Evolutionary conservation across 208 protist genomes (phyloP).

Genomic region (Leishmania lainsoni): DNA sequence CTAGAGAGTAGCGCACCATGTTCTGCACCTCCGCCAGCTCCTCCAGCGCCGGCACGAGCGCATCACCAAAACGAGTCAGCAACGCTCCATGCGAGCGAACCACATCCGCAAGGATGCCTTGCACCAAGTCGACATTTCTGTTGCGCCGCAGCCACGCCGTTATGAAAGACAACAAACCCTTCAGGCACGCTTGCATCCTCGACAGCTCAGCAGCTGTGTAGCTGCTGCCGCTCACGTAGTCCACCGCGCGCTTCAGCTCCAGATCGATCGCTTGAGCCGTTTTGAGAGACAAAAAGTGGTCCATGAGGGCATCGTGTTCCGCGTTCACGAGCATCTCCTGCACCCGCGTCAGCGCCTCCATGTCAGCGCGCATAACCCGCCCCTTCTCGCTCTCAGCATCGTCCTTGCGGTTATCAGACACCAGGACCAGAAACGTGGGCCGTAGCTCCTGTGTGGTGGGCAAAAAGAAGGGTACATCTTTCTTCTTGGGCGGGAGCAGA

Average conservation of each 20-base stretch:
- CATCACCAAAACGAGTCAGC: constrained; percentile 61
- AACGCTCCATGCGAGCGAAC: constrained; percentile 67
- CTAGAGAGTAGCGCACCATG: constrained; percentile 59
- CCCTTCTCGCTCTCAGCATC: background rate
- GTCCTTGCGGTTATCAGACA: constrained; percentile 35
- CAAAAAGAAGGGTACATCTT: constrained; percentile 92
- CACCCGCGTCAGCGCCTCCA: constrained; percentile 54
- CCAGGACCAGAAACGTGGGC: constrained; percentile 81
- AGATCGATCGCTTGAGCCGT: constrained; percentile 77
- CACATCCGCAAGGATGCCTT: constrained; percentile 76
- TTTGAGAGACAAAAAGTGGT: constrained; percentile 45
- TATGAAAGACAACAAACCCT: constrained; percentile 61
- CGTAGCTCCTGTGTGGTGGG: constrained; percentile 80
- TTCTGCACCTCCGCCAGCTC: constrained; percentile 70
- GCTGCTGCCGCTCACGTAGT: constrained; percentile 64
- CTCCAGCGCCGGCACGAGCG: constrained; percentile 43
- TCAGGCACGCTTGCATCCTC: constrained; percentile 52
- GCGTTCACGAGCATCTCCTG: constrained; percentile 66
- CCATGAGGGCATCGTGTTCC: constrained; percentile 68
- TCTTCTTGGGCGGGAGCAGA: constrained; percentile 89
- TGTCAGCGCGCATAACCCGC: constrained; percentile 34
- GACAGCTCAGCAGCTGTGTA: constrained; percentile 74
- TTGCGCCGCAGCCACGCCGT: constrained; percentile 50
- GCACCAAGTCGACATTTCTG: constrained; percentile 79
- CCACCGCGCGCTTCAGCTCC: constrained; percentile 68